Percentiles rank a stretch among this genome's conserved stretches.
These are phyloP conservation scores for Fusarium paranaense DNA, from an alignment of 2,329 filamentous ascomycete species.

Conservation along the genomic window DNA sequence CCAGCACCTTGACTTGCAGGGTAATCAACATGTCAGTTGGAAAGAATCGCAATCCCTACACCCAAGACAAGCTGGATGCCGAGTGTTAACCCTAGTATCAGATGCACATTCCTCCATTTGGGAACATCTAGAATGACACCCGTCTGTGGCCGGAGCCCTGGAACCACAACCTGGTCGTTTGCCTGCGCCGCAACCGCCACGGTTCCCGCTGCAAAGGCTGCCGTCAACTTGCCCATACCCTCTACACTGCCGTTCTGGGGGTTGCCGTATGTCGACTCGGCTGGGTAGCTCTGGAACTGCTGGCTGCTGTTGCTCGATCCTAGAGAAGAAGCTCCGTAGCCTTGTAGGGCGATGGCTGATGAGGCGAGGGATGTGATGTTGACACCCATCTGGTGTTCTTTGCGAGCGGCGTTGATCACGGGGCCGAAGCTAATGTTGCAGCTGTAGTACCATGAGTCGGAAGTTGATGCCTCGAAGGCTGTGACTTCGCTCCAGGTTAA, in stretches of 20 bases:
- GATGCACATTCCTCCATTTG: conserved; percentile 44
- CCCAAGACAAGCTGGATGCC: conserved; percentile 47
- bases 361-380: conserved; percentile 35
- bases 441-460: conserved; percentile 36
- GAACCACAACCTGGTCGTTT: conserved; percentile 41
- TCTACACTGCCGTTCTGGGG: conserved; percentile 45
- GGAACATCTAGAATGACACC: conserved; percentile 48
- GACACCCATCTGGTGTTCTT: conserved; percentile 31
- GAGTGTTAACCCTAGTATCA: conserved; percentile 49
- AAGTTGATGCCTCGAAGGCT: conserved; percentile 37
- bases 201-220: conserved; percentile 52
- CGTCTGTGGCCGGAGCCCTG: conserved; percentile 47
- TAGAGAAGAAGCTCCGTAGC: conserved; percentile 36
- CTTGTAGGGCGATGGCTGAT: conserved; percentile 38
- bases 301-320: conserved; percentile 18
- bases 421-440: conserved; percentile 37
- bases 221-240: conserved; percentile 51
- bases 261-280: conserved; percentile 53
- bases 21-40: conserved; percentile 4
- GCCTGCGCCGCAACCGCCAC: conserved; percentile 48
- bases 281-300: conserved; percentile 55
- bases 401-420: conserved; percentile 27
- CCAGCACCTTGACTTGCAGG: not conserved
- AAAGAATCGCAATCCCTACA: conserved; percentile 19
- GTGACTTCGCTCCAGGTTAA: conserved; percentile 33